Percentiles rank a stretch among this genome's conserved stretches.
Conservation (phyloP, 1,284 basidiomycete species). For the Agroathelia rolfsii region DNA sequence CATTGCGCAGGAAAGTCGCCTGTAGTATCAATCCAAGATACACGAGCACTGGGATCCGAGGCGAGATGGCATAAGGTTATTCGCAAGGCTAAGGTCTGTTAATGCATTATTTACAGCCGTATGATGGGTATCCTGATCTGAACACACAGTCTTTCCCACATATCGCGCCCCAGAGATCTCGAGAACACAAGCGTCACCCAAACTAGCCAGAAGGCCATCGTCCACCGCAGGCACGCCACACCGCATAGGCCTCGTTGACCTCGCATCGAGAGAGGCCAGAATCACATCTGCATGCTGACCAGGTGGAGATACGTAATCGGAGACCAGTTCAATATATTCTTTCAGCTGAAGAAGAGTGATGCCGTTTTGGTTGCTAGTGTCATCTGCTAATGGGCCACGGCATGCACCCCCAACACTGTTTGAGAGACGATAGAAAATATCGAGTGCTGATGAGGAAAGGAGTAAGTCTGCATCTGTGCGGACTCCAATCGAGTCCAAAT, state of each 20-base stretch:
- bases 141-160: constrained; percentile 56
- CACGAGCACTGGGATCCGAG: constrained; percentile 24
- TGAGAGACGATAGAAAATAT: constrained; percentile 41
- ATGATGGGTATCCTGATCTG: too few species aligned
- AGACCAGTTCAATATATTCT: constrained; percentile 27
- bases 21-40: constrained; percentile 62
- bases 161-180: constrained; percentile 56
- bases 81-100: constrained; percentile 48
- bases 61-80: constrained; percentile 43
- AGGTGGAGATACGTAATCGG: constrained; percentile 30
- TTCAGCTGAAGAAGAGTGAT: constrained; percentile 39
- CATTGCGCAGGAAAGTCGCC: constrained; percentile 53
- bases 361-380: too few species aligned
- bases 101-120: constrained; percentile 2
- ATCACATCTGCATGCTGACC: constrained; percentile 30
- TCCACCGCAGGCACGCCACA: constrained; percentile 40
- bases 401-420: too few species aligned
- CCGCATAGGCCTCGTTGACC: constrained; percentile 18
- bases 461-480: constrained; percentile 49
- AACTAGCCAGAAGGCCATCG: constrained; percentile 35
- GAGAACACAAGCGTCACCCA: constrained; percentile 38
- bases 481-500: constrained; percentile 33
- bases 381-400: too few species aligned
- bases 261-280: constrained; percentile 21
- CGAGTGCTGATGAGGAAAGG: constrained; percentile 33